These are phyloP conservation scores for Craterostigma plantagineum DNA, from an alignment of 257 asterid genomes.

Conservation along the genomic window DNA sequence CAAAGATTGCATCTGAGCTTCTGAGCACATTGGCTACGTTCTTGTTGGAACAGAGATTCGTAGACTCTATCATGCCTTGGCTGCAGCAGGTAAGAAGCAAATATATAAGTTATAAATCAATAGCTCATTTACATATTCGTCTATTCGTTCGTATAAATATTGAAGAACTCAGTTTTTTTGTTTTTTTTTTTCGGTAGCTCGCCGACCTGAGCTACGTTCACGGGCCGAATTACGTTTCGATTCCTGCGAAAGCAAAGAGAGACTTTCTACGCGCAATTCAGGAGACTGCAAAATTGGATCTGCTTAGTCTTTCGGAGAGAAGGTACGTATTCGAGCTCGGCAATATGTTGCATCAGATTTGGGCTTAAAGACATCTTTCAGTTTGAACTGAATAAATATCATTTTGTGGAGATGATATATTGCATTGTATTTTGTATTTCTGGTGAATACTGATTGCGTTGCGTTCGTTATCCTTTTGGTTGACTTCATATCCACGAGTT, in stretches of 20 bases:
- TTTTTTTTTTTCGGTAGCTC: conserved; percentile 20
- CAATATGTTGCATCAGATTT: conserved; percentile 35
- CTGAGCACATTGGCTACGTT: conserved; percentile 43
- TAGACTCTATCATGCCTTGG: conserved; percentile 73
- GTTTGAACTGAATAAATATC: too few relatives aligned
- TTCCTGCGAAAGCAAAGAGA: conserved; percentile 46
- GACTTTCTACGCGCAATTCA: conserved; percentile 44
- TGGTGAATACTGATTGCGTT: too few relatives aligned
- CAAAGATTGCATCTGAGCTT: conserved; percentile 44
- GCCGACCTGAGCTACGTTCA: conserved; percentile 44
- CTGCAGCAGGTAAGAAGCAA: conserved; percentile 90
- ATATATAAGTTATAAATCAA: too few relatives aligned
- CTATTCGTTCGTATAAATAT: conserved; percentile 2
- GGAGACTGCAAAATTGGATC: conserved; percentile 37
- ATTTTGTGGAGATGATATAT: too few relatives aligned
- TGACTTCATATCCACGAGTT: too few relatives aligned
- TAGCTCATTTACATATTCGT: conserved; percentile 9
- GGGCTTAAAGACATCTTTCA: conserved; percentile 40
- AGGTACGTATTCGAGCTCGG: conserved; percentile 46
- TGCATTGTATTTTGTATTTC: too few relatives aligned
- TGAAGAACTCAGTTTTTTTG: background rate
- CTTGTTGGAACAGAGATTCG: conserved; percentile 56
- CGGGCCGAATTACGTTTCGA: conserved; percentile 35
- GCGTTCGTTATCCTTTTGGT: too few relatives aligned
- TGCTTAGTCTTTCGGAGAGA: conserved; percentile 41